Percentiles rank a stretch among this genome's conserved stretches.
Evolutionary conservation across 2,329 filamentous ascomycete genomes (phyloP).

Genomic region (Cryphonectria japonica): DNA sequence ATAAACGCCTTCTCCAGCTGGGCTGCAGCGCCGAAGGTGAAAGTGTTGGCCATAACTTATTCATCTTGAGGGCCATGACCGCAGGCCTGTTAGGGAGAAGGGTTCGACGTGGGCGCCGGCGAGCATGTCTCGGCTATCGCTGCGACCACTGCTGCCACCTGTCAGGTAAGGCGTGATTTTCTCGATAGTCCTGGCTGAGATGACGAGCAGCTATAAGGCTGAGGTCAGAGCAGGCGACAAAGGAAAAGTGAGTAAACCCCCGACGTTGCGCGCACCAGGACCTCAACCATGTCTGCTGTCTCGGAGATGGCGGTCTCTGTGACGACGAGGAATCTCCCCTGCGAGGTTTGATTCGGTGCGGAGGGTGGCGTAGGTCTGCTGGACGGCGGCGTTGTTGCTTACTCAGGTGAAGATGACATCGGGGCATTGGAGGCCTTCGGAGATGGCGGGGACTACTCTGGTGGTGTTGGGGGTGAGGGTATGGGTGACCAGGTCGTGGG

Average conservation of each 20-base stretch:
- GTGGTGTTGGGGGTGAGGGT: background rate
- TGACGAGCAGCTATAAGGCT: background rate
- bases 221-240: constrained; percentile 9
- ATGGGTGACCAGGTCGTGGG: constrained; percentile 1
- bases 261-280: background rate
- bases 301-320: constrained; percentile 12
- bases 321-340: constrained; percentile 10
- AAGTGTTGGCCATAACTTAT: constrained; percentile 17
- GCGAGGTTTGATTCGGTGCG: background rate
- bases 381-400: constrained; percentile 1
- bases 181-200: constrained; percentile 5
- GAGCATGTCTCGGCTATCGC: background rate
- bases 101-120: background rate
- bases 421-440: background rate
- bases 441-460: background rate
- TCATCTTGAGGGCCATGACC: background rate
- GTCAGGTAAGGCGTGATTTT: constrained; percentile 3
- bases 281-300: background rate
- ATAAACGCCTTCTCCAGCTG: constrained; percentile 9
- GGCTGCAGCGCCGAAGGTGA: background rate
- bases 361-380: constrained; percentile 8
- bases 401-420: constrained; percentile 20
- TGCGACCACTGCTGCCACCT: background rate
- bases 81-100: background rate
- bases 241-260: background rate